Conservation (phyloP, 805 yeast genomes). For the Candida argentea region DNA sequence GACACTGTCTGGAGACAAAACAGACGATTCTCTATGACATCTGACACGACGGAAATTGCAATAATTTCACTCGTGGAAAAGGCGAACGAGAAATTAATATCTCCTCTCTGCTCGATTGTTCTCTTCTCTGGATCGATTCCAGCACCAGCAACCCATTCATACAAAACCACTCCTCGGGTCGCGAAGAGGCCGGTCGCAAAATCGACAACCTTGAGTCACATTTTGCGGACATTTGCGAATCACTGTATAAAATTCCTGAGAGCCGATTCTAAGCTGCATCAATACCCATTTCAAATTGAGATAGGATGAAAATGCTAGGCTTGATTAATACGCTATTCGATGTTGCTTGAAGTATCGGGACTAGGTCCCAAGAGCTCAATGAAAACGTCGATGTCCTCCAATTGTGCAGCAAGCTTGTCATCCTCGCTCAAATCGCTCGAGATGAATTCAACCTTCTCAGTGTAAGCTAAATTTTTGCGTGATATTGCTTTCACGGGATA, state of each 20-base stretch:
- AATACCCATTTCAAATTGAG: conserved; percentile 48
- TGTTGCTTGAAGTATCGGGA: conserved; percentile 19
- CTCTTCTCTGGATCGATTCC: conserved; percentile 28
- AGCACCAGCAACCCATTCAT: conserved; percentile 22
- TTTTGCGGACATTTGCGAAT: conserved; percentile 24
- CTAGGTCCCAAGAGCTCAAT: conserved; percentile 31
- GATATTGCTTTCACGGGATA: conserved; percentile 45
- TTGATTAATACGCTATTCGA: conserved; percentile 33
- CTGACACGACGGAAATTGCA: conserved; percentile 9
- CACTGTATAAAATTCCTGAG: conserved; percentile 25
- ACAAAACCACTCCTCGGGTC: conserved; percentile 22
- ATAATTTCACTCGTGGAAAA: conserved; percentile 20
- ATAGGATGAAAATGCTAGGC: conserved; percentile 46
- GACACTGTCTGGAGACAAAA: conserved; percentile 29
- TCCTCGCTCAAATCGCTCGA: conserved; percentile 18
- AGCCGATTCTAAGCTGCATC: conserved; percentile 13
- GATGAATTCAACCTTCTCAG: conserved; percentile 31
- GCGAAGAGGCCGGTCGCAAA: conserved; percentile 31
- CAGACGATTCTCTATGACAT: conserved; percentile 17
- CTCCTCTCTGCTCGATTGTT: conserved; percentile 29
- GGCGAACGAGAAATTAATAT: conserved; percentile 24
- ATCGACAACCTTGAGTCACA: conserved; percentile 40
- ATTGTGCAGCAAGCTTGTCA: conserved; percentile 21
- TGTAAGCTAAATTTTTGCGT: conserved; percentile 23
- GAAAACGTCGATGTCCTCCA: conserved; percentile 41